These are phyloP conservation scores for Eleusine coracana DNA, from an alignment of 176 grass and related monocot genomes.

Conservation along the genomic window DNA sequence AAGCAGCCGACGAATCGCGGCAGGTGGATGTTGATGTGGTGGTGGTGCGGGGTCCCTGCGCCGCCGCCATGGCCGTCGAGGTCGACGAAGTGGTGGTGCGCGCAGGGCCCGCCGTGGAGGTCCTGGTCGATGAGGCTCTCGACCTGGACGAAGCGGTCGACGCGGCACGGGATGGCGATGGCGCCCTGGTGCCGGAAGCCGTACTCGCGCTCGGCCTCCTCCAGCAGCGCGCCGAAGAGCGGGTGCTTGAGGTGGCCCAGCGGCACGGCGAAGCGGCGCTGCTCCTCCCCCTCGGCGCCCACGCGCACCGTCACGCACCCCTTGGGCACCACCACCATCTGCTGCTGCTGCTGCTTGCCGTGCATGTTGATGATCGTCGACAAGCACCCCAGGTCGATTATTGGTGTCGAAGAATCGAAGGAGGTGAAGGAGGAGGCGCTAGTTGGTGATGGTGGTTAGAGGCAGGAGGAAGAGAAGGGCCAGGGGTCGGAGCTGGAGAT, in stretches of 20 bases:
- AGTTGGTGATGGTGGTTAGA: constrained; percentile 7
- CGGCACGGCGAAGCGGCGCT: constrained; percentile 74
- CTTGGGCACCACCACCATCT: constrained; percentile 50
- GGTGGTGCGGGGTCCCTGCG: neutral
- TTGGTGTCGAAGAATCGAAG: neutral
- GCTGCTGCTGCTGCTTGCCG: constrained; percentile 34
- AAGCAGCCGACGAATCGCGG: constrained; percentile 74
- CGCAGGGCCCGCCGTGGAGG: constrained; percentile 27
- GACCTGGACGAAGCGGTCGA: constrained; percentile 78
- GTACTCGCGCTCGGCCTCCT: constrained; percentile 80
- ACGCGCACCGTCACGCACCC: constrained; percentile 80
- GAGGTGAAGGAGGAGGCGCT: neutral
- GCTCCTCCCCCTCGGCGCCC: constrained; percentile 72
- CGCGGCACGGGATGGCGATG: constrained; percentile 80
- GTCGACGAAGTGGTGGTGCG: constrained; percentile 33
- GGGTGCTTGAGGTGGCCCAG: constrained; percentile 83
- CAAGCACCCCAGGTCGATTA: neutral
- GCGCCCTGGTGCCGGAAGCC: constrained; percentile 75
- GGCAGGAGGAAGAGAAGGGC: constrained; percentile 57
- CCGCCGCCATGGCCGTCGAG: constrained; percentile 24
- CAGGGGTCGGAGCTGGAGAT: constrained; percentile 72
- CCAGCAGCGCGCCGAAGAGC: constrained; percentile 73
- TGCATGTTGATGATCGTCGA: neutral
- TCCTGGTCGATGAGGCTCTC: constrained; percentile 65
- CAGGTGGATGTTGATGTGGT: constrained; percentile 45